Evolutionary conservation across 495 filamentous ascomycete species (phyloP).

Genomic region (Xylona heveae): DNA sequence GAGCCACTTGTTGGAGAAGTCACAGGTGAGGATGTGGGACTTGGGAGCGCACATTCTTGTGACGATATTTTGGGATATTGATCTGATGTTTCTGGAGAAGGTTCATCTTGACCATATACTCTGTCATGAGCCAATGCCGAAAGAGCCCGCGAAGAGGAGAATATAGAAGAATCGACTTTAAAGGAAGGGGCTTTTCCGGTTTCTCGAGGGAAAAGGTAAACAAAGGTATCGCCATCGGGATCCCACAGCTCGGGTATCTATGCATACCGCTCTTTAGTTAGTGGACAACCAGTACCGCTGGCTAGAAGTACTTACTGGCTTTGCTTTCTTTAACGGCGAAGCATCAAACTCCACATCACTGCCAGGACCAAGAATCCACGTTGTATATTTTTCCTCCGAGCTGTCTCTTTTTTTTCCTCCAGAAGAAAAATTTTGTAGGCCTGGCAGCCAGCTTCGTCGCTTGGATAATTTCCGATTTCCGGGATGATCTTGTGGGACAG

Average conservation of each 20-base stretch:
- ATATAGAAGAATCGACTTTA: conserved; percentile 47
- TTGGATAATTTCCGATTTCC: conserved; percentile 17
- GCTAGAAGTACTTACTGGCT: conserved; percentile 25
- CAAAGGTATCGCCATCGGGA: conserved; percentile 55
- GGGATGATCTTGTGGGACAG: no score
- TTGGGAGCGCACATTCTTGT: no score
- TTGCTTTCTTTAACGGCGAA: conserved; percentile 29
- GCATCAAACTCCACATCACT: conserved; percentile 41
- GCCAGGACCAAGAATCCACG: conserved; percentile 40
- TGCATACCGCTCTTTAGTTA: not conserved
- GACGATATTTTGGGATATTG: no score
- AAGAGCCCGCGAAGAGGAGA: conserved; percentile 49
- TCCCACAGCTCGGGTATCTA: conserved; percentile 82
- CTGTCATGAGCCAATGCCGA: conserved; percentile 45
- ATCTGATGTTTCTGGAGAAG: no score
- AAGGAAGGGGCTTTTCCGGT: conserved; percentile 47
- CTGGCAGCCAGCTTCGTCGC: conserved; percentile 33
- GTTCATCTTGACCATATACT: conserved; percentile 9
- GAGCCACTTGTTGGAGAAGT: conserved; percentile 5
- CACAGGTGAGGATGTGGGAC: conserved; percentile 15
- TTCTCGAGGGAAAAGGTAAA: conserved; percentile 59
- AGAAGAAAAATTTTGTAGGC: no score
- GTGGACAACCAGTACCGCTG: not conserved
- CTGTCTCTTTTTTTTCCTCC: conserved; percentile 20
- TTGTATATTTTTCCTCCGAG: no score